Conservation (phyloP, 192 early-diverging fungal species). For the Coemansia sp. region DNA sequence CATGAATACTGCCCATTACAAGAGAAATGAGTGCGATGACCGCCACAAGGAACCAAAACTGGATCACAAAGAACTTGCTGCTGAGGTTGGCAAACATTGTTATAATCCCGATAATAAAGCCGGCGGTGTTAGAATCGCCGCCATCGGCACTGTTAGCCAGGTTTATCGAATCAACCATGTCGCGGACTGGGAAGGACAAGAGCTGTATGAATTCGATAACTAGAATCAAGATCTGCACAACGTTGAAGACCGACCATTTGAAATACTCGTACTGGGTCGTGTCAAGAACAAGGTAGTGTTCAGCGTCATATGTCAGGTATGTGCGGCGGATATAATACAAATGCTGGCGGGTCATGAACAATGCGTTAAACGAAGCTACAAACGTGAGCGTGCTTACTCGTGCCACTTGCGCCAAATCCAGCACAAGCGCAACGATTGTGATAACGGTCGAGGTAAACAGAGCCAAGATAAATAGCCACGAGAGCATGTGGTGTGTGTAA, state of each 20-base stretch:
- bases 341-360: constrained; percentile 57
- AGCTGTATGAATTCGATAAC: constrained; percentile 79
- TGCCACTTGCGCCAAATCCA: constrained; percentile 33
- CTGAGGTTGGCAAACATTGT: constrained; percentile 54
- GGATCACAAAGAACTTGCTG: constrained; percentile 51
- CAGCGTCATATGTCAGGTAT: constrained; percentile 44
- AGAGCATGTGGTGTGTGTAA: constrained; percentile 51
- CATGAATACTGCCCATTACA: constrained; percentile 34
- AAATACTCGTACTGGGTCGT: constrained; percentile 44
- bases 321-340: constrained; percentile 55
- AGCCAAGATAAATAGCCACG: constrained; percentile 50
- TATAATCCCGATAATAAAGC: constrained; percentile 50
- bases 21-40: constrained; percentile 38
- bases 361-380: constrained; percentile 45
- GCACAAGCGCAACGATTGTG: constrained; percentile 30
- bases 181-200: constrained; percentile 73
- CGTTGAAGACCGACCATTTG: constrained; percentile 60
- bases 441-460: constrained; percentile 32
- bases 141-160: constrained; percentile 19
- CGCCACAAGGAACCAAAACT: constrained; percentile 53
- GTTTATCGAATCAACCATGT: constrained; percentile 59
- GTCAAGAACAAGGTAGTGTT: constrained; percentile 50
- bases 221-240: constrained; percentile 69
- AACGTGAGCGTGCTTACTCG: constrained; percentile 48
- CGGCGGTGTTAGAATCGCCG: constrained; percentile 25